phyloP scores from a whole-genome alignment of 2,329 filamentous ascomycete genomes.

The Mycosphaerelloides madeirae region DNA sequence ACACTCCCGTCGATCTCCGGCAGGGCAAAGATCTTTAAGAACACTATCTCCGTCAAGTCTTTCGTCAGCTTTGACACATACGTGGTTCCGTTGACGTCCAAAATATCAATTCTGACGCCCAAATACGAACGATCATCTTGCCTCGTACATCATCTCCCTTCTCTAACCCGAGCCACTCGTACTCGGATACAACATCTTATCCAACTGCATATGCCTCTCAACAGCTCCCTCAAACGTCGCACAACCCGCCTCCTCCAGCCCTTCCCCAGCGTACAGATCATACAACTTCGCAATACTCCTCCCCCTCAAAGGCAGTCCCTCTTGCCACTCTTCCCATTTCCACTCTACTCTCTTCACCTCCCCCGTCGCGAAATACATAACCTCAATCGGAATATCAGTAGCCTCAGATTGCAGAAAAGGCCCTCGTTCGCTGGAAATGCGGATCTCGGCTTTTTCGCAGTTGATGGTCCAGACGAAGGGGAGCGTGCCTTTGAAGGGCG shows the following conservation, averaged over 20 bases:
- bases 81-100: too few relatives aligned
- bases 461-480: slow-evolving; percentile 25
- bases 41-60: neutral
- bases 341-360: slow-evolving; percentile 34
- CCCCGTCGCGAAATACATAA: slow-evolving; percentile 27
- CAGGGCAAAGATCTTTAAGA: neutral
- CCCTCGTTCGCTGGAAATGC: slow-evolving; percentile 15
- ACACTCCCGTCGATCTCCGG: too few relatives aligned
- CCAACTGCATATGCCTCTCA: slow-evolving; percentile 46
- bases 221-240: slow-evolving; percentile 42
- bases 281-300: slow-evolving; percentile 28
- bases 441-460: slow-evolving; percentile 24
- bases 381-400: slow-evolving; percentile 18
- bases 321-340: slow-evolving; percentile 38
- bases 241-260: slow-evolving; percentile 25
- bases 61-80: neutral
- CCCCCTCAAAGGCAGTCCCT: slow-evolving; percentile 22
- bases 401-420: slow-evolving; percentile 16
- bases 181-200: slow-evolving; percentile 23
- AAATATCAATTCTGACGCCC: too few relatives aligned
- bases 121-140: too few relatives aligned
- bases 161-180: too few relatives aligned
- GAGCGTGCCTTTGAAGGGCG: slow-evolving; percentile 20
- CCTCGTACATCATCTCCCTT: too few relatives aligned
- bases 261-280: slow-evolving; percentile 29